phyloP scores from a whole-genome alignment of 2,329 filamentous ascomycete species.

The Aureobasidium subglaciale region DNA sequence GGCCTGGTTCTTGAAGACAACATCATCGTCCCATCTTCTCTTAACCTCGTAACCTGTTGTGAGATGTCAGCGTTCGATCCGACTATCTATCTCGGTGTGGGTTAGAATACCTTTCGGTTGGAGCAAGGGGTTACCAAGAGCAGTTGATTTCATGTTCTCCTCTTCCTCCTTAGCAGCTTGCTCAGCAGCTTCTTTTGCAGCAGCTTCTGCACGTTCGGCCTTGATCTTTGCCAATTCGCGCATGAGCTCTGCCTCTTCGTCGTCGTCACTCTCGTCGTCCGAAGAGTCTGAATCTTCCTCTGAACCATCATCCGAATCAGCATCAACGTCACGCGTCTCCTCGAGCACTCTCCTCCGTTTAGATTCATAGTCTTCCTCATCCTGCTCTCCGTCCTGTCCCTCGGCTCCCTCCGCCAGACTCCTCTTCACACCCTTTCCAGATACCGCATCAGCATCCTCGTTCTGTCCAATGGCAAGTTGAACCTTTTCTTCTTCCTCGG shows the following conservation, averaged over 20 bases:
- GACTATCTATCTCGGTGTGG: background rate
- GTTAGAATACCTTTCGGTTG: conserved; percentile 59
- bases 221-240: conserved; percentile 92
- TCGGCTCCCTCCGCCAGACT: conserved; percentile 48
- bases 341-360: conserved; percentile 83
- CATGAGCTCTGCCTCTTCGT: conserved; percentile 81
- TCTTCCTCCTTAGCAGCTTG: conserved; percentile 75
- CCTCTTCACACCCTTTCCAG: conserved; percentile 50
- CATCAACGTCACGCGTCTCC: conserved; percentile 82
- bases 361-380: conserved; percentile 58
- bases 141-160: conserved; percentile 78
- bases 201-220: conserved; percentile 71
- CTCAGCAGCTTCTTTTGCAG: conserved; percentile 75
- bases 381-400: conserved; percentile 40
- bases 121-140: conserved; percentile 82
- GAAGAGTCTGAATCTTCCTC: conserved; percentile 44
- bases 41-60: conserved; percentile 66
- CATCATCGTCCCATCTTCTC: conserved; percentile 93
- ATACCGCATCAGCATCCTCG: no score
- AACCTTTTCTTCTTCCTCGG: conserved; percentile 25
- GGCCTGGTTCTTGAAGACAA: conserved; percentile 98
- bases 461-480: conserved; percentile 43
- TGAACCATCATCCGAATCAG: conserved; percentile 53
- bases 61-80: background rate
- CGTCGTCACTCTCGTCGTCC: conserved; percentile 66